These are phyloP conservation scores for Malbranchea zuffiana DNA, from an alignment of 2,329 filamentous ascomycete genomes.

Conservation along the genomic window DNA sequence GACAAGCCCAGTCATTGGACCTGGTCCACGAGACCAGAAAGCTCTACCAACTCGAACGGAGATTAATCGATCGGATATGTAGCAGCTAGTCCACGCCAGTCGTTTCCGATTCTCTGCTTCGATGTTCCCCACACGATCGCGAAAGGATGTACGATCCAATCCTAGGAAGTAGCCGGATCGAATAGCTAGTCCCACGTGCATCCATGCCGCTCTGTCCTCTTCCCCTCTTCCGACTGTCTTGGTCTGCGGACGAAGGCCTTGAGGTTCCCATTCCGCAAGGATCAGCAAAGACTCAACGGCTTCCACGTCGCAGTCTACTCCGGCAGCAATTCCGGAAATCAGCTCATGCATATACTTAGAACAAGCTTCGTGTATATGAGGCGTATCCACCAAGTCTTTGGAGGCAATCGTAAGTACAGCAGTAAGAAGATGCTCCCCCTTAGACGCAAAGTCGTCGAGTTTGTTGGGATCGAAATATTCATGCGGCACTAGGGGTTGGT, in stretches of 20 bases:
- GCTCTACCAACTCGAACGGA: slow-evolving; percentile 61
- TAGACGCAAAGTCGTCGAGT: slow-evolving; percentile 46
- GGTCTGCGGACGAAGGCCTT: slow-evolving; percentile 49
- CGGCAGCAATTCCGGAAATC: slow-evolving; percentile 55
- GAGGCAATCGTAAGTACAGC: slow-evolving; percentile 61
- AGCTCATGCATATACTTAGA: slow-evolving; percentile 59
- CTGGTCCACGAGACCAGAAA: slow-evolving; percentile 63
- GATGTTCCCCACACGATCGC: slow-evolving; percentile 49
- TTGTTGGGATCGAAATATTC: slow-evolving; percentile 46
- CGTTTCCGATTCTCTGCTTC: slow-evolving; percentile 52
- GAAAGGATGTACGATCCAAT: slow-evolving; percentile 57
- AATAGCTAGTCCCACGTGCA: slow-evolving; percentile 61
- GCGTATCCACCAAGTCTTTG: slow-evolving; percentile 56
- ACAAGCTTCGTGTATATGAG: slow-evolving; percentile 53
- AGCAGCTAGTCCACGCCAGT: slow-evolving; percentile 59
- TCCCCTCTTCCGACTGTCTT: slow-evolving; percentile 59
- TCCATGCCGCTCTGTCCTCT: slow-evolving; percentile 65
- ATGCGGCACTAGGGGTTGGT: slow-evolving; percentile 56
- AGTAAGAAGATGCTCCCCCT: slow-evolving; percentile 57
- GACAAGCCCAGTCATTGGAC: slow-evolving; percentile 52
- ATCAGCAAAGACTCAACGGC: slow-evolving; percentile 60
- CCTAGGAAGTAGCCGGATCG: slow-evolving; percentile 60
- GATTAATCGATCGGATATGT: slow-evolving; percentile 56
- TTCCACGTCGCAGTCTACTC: slow-evolving; percentile 56
- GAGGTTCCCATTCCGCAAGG: slow-evolving; percentile 63